Conservation (phyloP, 2,329 filamentous ascomycete genomes). For the Mariannaea elegans region DNA sequence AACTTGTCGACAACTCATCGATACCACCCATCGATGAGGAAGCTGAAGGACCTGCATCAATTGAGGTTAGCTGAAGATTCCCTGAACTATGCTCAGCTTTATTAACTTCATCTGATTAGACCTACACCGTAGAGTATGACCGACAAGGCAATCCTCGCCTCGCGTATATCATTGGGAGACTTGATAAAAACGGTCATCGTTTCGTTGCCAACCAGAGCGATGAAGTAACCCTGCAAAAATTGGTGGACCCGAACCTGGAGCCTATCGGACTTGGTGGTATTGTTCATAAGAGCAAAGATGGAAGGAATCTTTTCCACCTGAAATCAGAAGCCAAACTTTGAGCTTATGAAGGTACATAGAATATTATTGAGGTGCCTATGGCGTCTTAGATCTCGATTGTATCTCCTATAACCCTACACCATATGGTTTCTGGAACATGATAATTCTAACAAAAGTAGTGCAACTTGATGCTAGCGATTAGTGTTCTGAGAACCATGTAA, state of each 20-base stretch:
- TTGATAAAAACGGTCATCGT: slow-evolving; percentile 30
- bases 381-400: no score
- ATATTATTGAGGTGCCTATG: no score
- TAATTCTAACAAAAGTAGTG: no score
- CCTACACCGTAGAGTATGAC: slow-evolving; percentile 44
- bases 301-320: not conserved
- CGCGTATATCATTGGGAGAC: slow-evolving; percentile 35
- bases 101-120: slow-evolving; percentile 24
- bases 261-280: slow-evolving; percentile 29
- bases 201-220: slow-evolving; percentile 43
- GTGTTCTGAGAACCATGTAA: no score
- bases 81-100: not conserved
- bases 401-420: no score
- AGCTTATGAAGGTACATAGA: not conserved
- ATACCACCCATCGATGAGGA: slow-evolving; percentile 26
- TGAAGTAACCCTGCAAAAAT: slow-evolving; percentile 22
- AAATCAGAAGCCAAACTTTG: not conserved
- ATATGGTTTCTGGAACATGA: no score
- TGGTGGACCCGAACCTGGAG: slow-evolving; percentile 23
- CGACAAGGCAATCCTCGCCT: slow-evolving; percentile 26
- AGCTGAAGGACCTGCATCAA: slow-evolving; percentile 33
- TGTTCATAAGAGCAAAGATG: not conserved
- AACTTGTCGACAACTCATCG: not conserved
- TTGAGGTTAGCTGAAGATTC: slow-evolving; percentile 33
- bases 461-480: no score